Evolutionary conservation across 345 rosid species (phyloP), one percentile per base, ranked within the genome.

Genomic region (Hevea brasiliensis): DNA sequence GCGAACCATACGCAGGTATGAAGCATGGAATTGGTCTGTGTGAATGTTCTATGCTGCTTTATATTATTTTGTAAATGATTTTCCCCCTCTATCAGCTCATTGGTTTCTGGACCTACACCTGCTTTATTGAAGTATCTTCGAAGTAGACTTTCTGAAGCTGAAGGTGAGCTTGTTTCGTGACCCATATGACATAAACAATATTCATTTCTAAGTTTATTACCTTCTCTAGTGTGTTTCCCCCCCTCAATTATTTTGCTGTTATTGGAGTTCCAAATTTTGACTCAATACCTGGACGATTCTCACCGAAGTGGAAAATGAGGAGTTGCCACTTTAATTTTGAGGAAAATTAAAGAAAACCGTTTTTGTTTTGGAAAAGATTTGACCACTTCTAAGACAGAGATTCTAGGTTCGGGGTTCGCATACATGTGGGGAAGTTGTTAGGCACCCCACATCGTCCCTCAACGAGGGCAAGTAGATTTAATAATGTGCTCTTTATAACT

Each of bases 61-160:
- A 56, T 62, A 61, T 66, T 66, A 47, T 70, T 63, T 70, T 72
- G 42, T 84, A 42, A 56, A 63, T 47, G 20, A 62, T 8, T 40
- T 60, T 37, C 68, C 17, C 47, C 53, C 41, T 40, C 4, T 45
- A 24, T 74, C 89, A 92, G 98, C 83, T 77, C 98, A 29, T 74
- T 94, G 87, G 97, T 94, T 65, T 84, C 89, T 74, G 98, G 98
- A 72, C 97, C 98, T 51, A 89, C 98, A 48, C 82, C 89, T 84
- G 83, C 93, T 62, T 86, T 94, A 76, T 66, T 94, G 87, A 89
- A 80, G 87, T 86, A 81, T 79, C 97, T 94, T 76, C 84, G 88
- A 79, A 90, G 97, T 79, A 91, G 93, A 79, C 87, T 92, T 62
- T 84, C 93, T 47, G 92, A 84, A 73, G 64, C 72, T 83, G 97